Evolutionary conservation across 2,329 filamentous ascomycete genomes (phyloP).

Genomic region (Beauveria sp.): DNA sequence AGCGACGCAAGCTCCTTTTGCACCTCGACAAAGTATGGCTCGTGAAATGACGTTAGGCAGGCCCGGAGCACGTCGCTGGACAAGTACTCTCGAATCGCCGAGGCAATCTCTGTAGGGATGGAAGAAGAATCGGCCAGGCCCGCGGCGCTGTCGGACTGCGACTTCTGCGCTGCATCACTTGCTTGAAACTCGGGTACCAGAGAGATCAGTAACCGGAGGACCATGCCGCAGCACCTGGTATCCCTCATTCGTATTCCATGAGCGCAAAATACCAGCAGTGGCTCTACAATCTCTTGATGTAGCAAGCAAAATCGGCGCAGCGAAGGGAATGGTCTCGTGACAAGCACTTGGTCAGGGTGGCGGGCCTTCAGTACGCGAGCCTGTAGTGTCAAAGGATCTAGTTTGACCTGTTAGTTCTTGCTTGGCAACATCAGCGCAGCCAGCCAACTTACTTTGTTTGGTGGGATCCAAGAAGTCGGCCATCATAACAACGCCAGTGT

Average conservation of each 20-base stretch:
- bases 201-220: slow-evolving; percentile 77
- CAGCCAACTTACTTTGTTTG: slow-evolving; percentile 46
- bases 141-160: slow-evolving; percentile 6
- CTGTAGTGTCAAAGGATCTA: slow-evolving; percentile 26
- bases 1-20: slow-evolving; percentile 86
- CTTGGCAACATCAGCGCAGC: background rate
- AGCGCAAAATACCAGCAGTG: slow-evolving; percentile 83
- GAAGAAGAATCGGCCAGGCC: slow-evolving; percentile 30
- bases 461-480: slow-evolving; percentile 78
- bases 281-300: slow-evolving; percentile 71
- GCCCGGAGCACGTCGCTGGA: slow-evolving; percentile 82
- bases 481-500: slow-evolving; percentile 86
- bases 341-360: slow-evolving; percentile 15
- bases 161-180: slow-evolving; percentile 21
- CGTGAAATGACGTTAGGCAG: slow-evolving; percentile 83
- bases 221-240: slow-evolving; percentile 77
- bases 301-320: slow-evolving; percentile 79
- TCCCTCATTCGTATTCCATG: slow-evolving; percentile 87
- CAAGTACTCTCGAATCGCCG: slow-evolving; percentile 80
- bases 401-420: background rate
- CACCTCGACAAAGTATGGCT: slow-evolving; percentile 92
- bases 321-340: slow-evolving; percentile 40
- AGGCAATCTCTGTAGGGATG: slow-evolving; percentile 45
- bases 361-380: slow-evolving; percentile 16
- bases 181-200: slow-evolving; percentile 69